Evolutionary conservation across 2,329 filamentous ascomycete genomes (phyloP), one percentile per base, ranked within the genome.

Genomic region (Botrytis medusae): DNA sequence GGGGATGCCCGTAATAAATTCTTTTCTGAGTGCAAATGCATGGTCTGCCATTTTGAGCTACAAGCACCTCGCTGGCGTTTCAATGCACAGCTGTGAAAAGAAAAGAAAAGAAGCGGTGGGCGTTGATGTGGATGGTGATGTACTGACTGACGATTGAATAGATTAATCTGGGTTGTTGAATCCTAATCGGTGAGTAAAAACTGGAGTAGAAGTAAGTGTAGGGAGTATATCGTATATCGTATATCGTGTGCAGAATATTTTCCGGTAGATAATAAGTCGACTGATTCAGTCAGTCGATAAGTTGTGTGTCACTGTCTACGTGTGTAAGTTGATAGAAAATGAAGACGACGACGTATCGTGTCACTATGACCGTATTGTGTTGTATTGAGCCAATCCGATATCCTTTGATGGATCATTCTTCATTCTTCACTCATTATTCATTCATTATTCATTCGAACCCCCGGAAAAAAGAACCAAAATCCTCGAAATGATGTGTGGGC

Each of bases 11-110:
- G 68, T 48, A 37, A 74, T 61, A 29, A 77, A 76, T 9, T 71
- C 73, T 12, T 59, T 42, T 60, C 76, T 73, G 57, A 75, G 65
- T 20, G 74, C 46, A 54, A 72, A 73, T 37, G 74, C 42, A 40
- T 75, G 71, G 18, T 76, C 74, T 71, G 75, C 77, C 78, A 79
- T 79, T 16, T 37, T 67, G 40, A 34, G 12, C 10, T n/a, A 34
- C 29, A 14, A 44, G 12, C 16, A 61, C 40, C 37, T 70, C 29
- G 54, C 51, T 46, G 68, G 40, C 54, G 40, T 46, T 29, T 70
- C 42, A 37, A 61, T 37, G 54, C 42, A 61, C 29, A 61, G 54
- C 54, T 44, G 20, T 34, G 12, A 22, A 61, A 16, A 70, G 12
- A 37, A 34, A 34, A 46, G n/a, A 8, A n/a, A 70, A 70, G 68